These are phyloP conservation scores for Rhinocladiella mackenziei DNA, from an alignment of 2,329 filamentous ascomycete genomes.

Conservation along the genomic window DNA sequence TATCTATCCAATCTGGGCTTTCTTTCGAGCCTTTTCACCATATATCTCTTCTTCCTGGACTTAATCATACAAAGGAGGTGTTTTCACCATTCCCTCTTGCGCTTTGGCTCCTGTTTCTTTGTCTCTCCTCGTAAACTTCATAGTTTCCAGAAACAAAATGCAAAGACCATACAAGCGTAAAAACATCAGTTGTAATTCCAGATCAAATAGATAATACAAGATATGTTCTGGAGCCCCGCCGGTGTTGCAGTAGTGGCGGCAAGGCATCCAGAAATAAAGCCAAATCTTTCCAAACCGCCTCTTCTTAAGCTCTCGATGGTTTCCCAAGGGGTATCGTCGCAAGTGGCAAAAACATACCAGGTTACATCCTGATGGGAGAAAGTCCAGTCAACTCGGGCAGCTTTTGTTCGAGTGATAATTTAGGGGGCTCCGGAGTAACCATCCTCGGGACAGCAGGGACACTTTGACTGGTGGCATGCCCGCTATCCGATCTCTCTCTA, in stretches of 20 bases:
- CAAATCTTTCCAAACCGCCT: too few species aligned
- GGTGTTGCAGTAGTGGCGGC: too few species aligned
- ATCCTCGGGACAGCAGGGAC: slow-evolving; percentile 26
- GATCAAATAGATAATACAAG: slow-evolving; percentile 22
- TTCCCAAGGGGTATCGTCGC: slow-evolving; percentile 9
- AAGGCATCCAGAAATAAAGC: too few species aligned
- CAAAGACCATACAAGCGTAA: slow-evolving; percentile 8
- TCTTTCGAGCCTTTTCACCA: not conserved
- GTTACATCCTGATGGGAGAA: slow-evolving; percentile 46
- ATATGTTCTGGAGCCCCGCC: slow-evolving; percentile 14
- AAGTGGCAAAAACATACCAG: slow-evolving; percentile 1
- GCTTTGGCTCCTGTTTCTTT: slow-evolving; percentile 1
- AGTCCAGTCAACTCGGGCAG: slow-evolving; percentile 48
- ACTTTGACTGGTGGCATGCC: slow-evolving; percentile 23
- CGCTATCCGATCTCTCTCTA: slow-evolving; percentile 20
- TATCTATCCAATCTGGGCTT: not conserved
- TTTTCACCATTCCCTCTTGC: not conserved
- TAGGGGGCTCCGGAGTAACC: slow-evolving; percentile 29
- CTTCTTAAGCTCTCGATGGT: not conserved
- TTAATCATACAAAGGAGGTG: not conserved
- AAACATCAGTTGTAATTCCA: slow-evolving; percentile 17
- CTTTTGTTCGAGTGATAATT: slow-evolving; percentile 40
- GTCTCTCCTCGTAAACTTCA: slow-evolving; percentile 16
- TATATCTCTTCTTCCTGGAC: not conserved
- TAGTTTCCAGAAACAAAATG: slow-evolving; percentile 8